Base-by-base conservation (phyloP, 345 rosid species). In the Psidium friedrichsthalianum region DNA sequence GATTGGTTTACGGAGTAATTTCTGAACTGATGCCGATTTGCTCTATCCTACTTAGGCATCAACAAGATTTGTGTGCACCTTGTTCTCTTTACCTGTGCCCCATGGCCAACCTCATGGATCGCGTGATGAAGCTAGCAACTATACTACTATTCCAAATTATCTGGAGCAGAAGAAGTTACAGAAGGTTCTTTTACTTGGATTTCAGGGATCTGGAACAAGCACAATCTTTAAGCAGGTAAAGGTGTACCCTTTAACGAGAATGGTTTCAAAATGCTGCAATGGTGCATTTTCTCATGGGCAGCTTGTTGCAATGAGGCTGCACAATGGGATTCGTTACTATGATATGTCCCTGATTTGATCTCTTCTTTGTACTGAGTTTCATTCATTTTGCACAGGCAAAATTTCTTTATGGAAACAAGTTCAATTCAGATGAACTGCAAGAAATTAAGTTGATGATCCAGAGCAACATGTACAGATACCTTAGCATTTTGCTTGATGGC, bases 371-470 rank as follows among this genome's bases (percentile, higher is more conserved):
- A 61, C 47, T 15, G 57, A 27, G 21, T 15, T 74, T 59, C 74
- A 15, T 92, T 84, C 27, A 59, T 83, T 58, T 80, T 88, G 83
- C 85, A 87, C 98, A 97, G 99, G 98, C 98, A 21, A 97, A 96
- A 90, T 91, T 96, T 93, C 90, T 95, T 92, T 96, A 97, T 15
- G 99, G 99, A 80, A 94, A 94, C 89, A 95, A 91, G 91, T 97
- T 96, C 85, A 89, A 92, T 10, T 84, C 29, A 52, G 99, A 97
- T 84, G 99, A 97, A 89, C 90, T 94, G 88, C 95, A 92, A 89
- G 95, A 94, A 86, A 94, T 97, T 21, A 97, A 96, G 95, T 87
- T 96, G 89, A 96, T 97, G 99, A 95, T 97, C 76, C 99, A 97
- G 88, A 97, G 99, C 92, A 96, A 96, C 86, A 91, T 97, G 95